Evolutionary conservation across 2,329 filamentous ascomycete species (phyloP), one percentile per base, ranked within the genome.

Genomic region (Venturia asperata): DNA sequence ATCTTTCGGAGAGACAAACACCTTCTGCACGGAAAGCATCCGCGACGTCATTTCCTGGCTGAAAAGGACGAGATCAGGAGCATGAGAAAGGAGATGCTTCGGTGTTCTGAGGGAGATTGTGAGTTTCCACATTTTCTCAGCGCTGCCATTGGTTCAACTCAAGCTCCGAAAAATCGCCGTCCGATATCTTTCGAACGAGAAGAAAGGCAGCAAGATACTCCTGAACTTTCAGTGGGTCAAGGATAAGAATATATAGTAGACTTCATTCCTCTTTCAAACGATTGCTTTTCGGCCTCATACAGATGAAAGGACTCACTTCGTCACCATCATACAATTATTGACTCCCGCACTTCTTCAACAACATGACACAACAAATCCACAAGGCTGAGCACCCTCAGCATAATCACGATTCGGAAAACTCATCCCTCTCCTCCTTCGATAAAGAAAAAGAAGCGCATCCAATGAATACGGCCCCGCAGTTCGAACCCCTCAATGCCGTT

Each of bases 171-270:
- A 19, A 15, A 58, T n/a, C 27, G 15, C 52, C 52, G 52, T n/a
- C 52, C 30, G 52, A 58, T 5, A 47, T 47, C 6, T 34, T 3
- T 47, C 45, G 19, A 34, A 15, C 10, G 17, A 13, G 7, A 34
- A 30, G 17, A 34, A 34, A 15, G 27, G 27, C 27, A 4, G 47
- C 30, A 34, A 34, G 30, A 34, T 34, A 34, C 3, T 34, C 30
- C 30, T 34, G 6, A 27, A 15, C 9, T 55, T 55, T 55, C 49
- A 17, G 49, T 34, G 49, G 49, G 49, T 30, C 49, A 21, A 55
- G 49, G 49, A 34, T 55, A 55, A 47, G 45, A 24, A 55, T 55
- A 55, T 55, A 55, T 34, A 52, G 27, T 27, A 27, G 27, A 15
- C 19, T 10, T 27, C 47, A 27, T 52, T 17, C 24, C 24, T 30